Evolutionary conservation across 2,329 filamentous ascomycete genomes (phyloP).

Genomic region (Ophiosphaerella korrae): DNA sequence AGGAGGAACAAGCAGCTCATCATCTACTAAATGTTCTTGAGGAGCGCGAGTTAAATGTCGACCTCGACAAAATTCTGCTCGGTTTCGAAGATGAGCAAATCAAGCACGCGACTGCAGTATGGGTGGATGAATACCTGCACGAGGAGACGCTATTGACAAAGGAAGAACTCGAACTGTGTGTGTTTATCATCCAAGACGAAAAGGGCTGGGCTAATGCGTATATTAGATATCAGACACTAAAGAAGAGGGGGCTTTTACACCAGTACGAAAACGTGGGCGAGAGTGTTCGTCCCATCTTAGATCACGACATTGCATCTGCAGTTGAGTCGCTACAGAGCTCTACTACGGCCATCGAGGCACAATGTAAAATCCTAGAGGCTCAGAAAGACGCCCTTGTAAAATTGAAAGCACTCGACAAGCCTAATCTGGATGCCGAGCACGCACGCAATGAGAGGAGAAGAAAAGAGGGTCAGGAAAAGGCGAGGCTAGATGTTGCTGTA

Average conservation of each 20-base stretch:
- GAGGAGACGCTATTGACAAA: conserved; percentile 53
- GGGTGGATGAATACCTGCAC: conserved; percentile 56
- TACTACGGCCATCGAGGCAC: conserved; percentile 67
- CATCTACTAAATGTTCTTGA: conserved; percentile 52
- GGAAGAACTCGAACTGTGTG: conserved; percentile 56
- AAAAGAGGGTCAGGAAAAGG: conserved; percentile 48
- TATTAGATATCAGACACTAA: conserved; percentile 39
- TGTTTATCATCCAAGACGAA: background rate
- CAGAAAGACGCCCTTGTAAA: conserved; percentile 67
- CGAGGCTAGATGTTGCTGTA: conserved; percentile 48
- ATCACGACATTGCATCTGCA: conserved; percentile 65
- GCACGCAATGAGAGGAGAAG: conserved; percentile 46
- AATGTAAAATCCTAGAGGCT: conserved; percentile 64
- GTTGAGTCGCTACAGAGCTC: conserved; percentile 68
- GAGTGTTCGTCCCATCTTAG: conserved; percentile 56
- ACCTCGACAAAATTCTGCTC: conserved; percentile 54
- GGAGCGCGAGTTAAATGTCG: conserved; percentile 50
- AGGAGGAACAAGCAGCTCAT: conserved; percentile 45
- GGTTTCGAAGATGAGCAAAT: conserved; percentile 53
- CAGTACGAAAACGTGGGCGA: conserved; percentile 38
- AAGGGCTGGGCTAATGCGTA: background rate
- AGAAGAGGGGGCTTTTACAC: conserved; percentile 39
- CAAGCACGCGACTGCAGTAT: conserved; percentile 47
- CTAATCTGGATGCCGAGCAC: conserved; percentile 46
- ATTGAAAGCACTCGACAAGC: conserved; percentile 55